These are phyloP conservation scores for Mrakia gelida DNA, from an alignment of 768 basidiomycete species.

Conservation along the genomic window DNA sequence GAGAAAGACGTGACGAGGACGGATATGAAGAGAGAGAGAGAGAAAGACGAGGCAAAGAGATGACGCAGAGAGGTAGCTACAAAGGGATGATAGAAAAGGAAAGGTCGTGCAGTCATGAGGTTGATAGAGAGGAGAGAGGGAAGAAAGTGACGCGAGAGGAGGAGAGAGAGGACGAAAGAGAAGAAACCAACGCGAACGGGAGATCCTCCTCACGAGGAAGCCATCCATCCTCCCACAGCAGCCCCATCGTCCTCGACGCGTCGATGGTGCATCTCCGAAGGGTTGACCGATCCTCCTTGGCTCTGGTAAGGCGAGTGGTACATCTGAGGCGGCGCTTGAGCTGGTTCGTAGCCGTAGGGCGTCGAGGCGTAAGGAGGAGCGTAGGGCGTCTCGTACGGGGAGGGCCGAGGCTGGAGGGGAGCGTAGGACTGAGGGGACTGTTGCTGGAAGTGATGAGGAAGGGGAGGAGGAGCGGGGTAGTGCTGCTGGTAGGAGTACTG, in stretches of 20 bases:
- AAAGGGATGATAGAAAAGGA: conserved; percentile 33
- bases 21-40: background rate
- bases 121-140: conserved; percentile 60
- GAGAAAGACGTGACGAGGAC: background rate
- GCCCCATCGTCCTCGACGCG: background rate
- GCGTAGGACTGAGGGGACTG: background rate
- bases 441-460: background rate
- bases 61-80: too few species aligned
- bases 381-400: background rate
- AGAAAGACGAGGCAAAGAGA: background rate
- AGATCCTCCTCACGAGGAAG: background rate
- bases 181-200: background rate
- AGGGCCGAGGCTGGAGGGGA: too few species aligned
- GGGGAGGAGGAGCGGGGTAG: background rate
- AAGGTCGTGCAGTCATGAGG: conserved; percentile 58
- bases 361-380: background rate
- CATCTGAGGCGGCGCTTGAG: too few species aligned
- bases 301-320: too few species aligned
- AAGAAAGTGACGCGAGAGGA: conserved; percentile 40
- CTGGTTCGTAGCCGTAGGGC: too few species aligned
- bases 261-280: background rate
- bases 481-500: background rate
- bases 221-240: background rate
- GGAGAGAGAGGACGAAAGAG: background rate
- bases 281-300: too few species aligned